Conservation (phyloP, 805 yeast genomes). For the Candida nitratophila region DNA sequence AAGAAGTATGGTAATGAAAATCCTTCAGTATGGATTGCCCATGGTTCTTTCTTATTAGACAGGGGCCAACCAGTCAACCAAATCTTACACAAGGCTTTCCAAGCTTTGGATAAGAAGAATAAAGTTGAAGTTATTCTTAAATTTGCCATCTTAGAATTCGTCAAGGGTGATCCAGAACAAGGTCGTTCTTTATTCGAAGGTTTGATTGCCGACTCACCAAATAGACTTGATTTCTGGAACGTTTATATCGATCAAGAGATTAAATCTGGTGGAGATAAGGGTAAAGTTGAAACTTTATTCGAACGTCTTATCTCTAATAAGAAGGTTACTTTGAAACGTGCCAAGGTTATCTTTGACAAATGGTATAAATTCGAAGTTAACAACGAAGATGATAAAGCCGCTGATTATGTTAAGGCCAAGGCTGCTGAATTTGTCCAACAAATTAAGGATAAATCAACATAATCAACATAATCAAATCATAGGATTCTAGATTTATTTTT, state of each 20-base stretch:
- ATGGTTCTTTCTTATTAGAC: conserved; percentile 68
- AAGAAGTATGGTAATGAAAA: conserved; percentile 74
- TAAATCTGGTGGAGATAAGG: conserved; percentile 55
- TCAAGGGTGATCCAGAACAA: conserved; percentile 86
- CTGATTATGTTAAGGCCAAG: conserved; percentile 82
- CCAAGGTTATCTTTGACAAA: conserved; percentile 88
- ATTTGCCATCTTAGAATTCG: conserved; percentile 83
- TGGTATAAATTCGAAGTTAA: conserved; percentile 81
- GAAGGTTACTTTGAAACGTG: conserved; percentile 79
- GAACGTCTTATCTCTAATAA: conserved; percentile 62
- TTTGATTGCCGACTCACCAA: conserved; percentile 79
- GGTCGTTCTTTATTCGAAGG: conserved; percentile 96
- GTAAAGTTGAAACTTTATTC: conserved; percentile 68
- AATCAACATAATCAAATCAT: background rate
- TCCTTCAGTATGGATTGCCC: conserved; percentile 72
- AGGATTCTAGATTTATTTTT: too few species aligned
- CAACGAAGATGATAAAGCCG: conserved; percentile 57
- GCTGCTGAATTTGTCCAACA: conserved; percentile 62
- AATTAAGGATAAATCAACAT: conserved; percentile 8
- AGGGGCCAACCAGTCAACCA: conserved; percentile 54
- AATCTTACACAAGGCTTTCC: conserved; percentile 68
- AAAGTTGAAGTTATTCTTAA: conserved; percentile 78
- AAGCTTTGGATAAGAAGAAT: conserved; percentile 59
- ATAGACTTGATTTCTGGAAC: conserved; percentile 91
- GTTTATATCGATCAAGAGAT: conserved; percentile 92